phyloP scores from a whole-genome alignment of 768 basidiomycete species.

The Leccinum longicurvipes region DNA sequence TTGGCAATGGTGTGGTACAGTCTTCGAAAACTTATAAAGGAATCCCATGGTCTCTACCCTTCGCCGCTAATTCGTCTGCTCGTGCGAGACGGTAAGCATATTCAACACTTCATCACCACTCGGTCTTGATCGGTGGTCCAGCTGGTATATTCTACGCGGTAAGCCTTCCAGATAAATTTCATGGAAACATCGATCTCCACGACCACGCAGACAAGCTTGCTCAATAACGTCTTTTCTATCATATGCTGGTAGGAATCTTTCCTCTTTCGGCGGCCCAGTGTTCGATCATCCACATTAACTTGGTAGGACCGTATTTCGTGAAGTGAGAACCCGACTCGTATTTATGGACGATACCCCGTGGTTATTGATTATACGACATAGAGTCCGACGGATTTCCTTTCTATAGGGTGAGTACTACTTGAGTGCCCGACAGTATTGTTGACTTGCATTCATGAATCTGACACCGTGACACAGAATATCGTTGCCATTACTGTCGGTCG shows the following conservation, averaged over 20 bases:
- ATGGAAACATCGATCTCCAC: background rate
- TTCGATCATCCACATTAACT: background rate
- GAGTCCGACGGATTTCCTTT: background rate
- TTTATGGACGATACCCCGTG: background rate
- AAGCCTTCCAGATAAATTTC: background rate
- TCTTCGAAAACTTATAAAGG: slow-evolving; percentile 1
- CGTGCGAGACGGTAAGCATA: background rate
- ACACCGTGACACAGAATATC: slow-evolving; percentile 5
- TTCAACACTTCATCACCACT: background rate
- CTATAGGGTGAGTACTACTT: background rate
- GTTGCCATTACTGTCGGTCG: slow-evolving; percentile 9
- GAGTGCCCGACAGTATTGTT: background rate
- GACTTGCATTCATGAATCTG: background rate
- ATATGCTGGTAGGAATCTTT: background rate
- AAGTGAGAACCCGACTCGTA: background rate
- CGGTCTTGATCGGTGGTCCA: background rate
- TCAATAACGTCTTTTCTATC: background rate
- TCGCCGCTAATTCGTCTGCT: background rate
- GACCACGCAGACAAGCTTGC: background rate
- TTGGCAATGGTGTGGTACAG: slow-evolving; percentile 3
- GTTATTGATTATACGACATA: background rate
- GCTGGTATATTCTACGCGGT: background rate
- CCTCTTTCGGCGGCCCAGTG: background rate
- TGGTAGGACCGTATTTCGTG: background rate
- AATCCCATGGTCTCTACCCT: background rate